Percentiles rank a stretch among this genome's conserved stretches.
Conservation (phyloP, 805 yeast species). For the Candida boidinii region DNA sequence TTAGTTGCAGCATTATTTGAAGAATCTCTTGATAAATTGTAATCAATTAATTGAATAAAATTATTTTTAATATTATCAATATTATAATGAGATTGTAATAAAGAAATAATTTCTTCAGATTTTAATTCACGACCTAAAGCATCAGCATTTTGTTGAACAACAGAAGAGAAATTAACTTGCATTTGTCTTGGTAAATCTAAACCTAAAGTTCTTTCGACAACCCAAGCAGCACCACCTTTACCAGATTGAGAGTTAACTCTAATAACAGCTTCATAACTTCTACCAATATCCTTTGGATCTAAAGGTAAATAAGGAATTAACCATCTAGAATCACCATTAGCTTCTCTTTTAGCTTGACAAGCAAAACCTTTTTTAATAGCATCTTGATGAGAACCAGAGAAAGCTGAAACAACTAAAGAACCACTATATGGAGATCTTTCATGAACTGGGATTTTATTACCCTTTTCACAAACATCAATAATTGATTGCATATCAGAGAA, state of each 20-base stretch:
- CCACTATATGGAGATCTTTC: slow-evolving; percentile 80
- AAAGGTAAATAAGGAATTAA: slow-evolving; percentile 68
- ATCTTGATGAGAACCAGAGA: slow-evolving; percentile 47
- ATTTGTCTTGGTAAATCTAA: slow-evolving; percentile 65
- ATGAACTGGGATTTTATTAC: slow-evolving; percentile 68
- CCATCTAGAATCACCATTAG: slow-evolving; percentile 47
- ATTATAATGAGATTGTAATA: slow-evolving; percentile 52
- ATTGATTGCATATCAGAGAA: slow-evolving; percentile 60
- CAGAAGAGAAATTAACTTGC: slow-evolving; percentile 59
- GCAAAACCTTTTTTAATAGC: slow-evolving; percentile 28
- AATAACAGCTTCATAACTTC: slow-evolving; percentile 75
- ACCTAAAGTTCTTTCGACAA: slow-evolving; percentile 60
- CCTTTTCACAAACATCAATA: slow-evolving; percentile 63
- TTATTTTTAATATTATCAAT: slow-evolving; percentile 27
- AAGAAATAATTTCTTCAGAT: slow-evolving; percentile 50
- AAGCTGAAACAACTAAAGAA: slow-evolving; percentile 69
- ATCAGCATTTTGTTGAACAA: slow-evolving; percentile 62
- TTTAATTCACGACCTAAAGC: slow-evolving; percentile 59
- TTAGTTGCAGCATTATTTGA: slow-evolving; percentile 22
- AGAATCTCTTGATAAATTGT: slow-evolving; percentile 26
- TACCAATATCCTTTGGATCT: slow-evolving; percentile 75
- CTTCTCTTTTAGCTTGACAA: slow-evolving; percentile 43
- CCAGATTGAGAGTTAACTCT: slow-evolving; percentile 85
- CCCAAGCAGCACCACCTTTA: slow-evolving; percentile 86
- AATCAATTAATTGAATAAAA: slow-evolving; percentile 30